These are phyloP conservation scores for Ammopiptanthus mongolicus DNA, from an alignment of 306 rosid genomes.

Conservation along the genomic window DNA sequence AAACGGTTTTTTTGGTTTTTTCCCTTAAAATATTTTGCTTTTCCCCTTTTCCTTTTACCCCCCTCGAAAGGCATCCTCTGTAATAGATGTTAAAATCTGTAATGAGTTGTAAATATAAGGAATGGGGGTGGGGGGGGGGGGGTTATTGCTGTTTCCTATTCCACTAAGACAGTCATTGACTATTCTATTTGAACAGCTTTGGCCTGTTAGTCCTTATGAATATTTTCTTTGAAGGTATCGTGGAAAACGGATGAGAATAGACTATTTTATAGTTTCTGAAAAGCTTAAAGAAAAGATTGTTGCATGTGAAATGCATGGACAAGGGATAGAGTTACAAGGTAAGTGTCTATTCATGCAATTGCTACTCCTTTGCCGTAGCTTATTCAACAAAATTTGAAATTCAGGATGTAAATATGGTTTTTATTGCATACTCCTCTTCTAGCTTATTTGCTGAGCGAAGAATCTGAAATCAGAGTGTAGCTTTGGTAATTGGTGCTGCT, in stretches of 20 bases:
- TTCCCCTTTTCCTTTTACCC: not conserved
- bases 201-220: conserved; percentile 7
- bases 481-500: conserved; percentile 15
- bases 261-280: conserved; percentile 75
- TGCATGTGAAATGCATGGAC: conserved; percentile 85
- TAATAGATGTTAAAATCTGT: not conserved
- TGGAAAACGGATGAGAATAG: conserved; percentile 97
- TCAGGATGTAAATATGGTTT: not conserved
- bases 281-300: conserved; percentile 57
- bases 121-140: not conserved
- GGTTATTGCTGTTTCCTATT: not conserved
- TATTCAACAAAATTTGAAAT: conserved; percentile 7
- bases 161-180: not conserved
- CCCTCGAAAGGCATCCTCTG: conserved; percentile 3
- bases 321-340: conserved; percentile 90
- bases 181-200: conserved; percentile 6
- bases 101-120: not conserved
- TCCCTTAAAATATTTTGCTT: too few species aligned
- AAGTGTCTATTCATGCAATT: conserved; percentile 1
- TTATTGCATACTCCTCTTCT: not conserved
- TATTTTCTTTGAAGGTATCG: conserved; percentile 68
- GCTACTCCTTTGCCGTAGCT: not conserved
- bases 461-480: not conserved
- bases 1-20: not conserved
- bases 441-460: not conserved